A percentile compares a stretch with the other conserved stretches of the same genome.
Evolutionary conservation across 805 yeast species (phyloP).

Genomic region (Pichia insulana): DNA sequence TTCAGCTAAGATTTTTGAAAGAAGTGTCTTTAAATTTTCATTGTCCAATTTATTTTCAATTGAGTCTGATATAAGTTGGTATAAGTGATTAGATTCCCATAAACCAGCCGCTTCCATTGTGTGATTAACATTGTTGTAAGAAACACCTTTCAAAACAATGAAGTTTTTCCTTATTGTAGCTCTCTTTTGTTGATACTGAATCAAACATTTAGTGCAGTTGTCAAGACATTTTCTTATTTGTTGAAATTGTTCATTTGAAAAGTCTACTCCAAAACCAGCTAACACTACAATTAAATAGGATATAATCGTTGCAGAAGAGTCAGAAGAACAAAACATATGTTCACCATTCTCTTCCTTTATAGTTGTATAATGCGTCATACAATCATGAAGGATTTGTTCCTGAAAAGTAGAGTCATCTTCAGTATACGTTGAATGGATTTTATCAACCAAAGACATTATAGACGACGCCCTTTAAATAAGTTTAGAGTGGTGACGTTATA

Average conservation of each 20-base stretch:
- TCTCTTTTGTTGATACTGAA: slow-evolving; percentile 45
- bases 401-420: slow-evolving; percentile 26
- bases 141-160: slow-evolving; percentile 35
- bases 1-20: slow-evolving; percentile 33
- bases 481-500: too few species aligned
- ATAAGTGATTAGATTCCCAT: slow-evolving; percentile 22
- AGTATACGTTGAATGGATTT: slow-evolving; percentile 9
- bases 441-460: background rate
- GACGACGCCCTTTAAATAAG: too few species aligned
- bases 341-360: slow-evolving; percentile 30
- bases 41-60: slow-evolving; percentile 17
- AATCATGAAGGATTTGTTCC: slow-evolving; percentile 29
- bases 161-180: slow-evolving; percentile 44
- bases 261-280: slow-evolving; percentile 14
- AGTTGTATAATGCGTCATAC: slow-evolving; percentile 21
- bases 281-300: slow-evolving; percentile 10
- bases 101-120: slow-evolving; percentile 18
- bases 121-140: slow-evolving; percentile 16
- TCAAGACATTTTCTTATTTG: slow-evolving; percentile 28
- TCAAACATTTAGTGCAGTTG: slow-evolving; percentile 46
- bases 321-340: slow-evolving; percentile 13
- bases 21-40: slow-evolving; percentile 8
- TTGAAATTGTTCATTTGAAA: slow-evolving; percentile 26
- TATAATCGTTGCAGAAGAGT: slow-evolving; percentile 6
- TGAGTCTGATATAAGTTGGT: slow-evolving; percentile 11